Conservation (phyloP, 2,329 filamentous ascomycete species). For the Nigrospora sphaerica region DNA sequence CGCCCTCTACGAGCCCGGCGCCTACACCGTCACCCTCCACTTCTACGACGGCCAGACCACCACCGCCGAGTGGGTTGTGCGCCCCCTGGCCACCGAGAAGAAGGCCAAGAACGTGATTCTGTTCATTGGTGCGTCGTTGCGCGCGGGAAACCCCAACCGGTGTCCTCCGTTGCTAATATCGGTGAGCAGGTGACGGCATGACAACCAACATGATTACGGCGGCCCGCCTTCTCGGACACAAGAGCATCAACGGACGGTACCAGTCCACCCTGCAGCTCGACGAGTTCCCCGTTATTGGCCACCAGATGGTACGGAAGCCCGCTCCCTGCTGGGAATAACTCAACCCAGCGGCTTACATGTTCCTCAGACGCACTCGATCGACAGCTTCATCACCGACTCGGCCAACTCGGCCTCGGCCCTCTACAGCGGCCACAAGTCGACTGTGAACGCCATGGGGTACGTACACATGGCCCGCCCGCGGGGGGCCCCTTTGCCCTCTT, state of each 20-base stretch:
- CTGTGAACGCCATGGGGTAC: conserved; percentile 70
- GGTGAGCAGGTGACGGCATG: conserved; percentile 43
- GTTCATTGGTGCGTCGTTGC: conserved; percentile 65
- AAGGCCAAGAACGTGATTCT: conserved; percentile 81
- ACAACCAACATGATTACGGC: conserved; percentile 76
- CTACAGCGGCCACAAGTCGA: conserved; percentile 78
- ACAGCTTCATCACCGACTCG: conserved; percentile 79
- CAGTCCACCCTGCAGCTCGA: conserved; percentile 70
- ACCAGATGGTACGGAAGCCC: conserved; percentile 58
- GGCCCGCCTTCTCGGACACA: conserved; percentile 73
- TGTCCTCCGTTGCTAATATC: neutral
- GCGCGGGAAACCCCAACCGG: neutral
- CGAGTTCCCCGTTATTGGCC: conserved; percentile 76
- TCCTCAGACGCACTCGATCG: conserved; percentile 65
- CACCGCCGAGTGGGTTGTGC: conserved; percentile 69
- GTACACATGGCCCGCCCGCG: neutral
- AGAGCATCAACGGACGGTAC: conserved; percentile 79
- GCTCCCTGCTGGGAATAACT: neutral
- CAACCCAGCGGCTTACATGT: conserved; percentile 1
- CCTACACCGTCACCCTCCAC: conserved; percentile 67
- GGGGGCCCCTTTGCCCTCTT: neutral
- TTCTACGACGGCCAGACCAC: conserved; percentile 71
- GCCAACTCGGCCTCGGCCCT: conserved; percentile 79
- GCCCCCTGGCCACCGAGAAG: conserved; percentile 60
- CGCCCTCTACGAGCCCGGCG: conserved; percentile 69